Conservation (phyloP, 2,329 filamentous ascomycete species). For the Akanthomyces uredinophilus region DNA sequence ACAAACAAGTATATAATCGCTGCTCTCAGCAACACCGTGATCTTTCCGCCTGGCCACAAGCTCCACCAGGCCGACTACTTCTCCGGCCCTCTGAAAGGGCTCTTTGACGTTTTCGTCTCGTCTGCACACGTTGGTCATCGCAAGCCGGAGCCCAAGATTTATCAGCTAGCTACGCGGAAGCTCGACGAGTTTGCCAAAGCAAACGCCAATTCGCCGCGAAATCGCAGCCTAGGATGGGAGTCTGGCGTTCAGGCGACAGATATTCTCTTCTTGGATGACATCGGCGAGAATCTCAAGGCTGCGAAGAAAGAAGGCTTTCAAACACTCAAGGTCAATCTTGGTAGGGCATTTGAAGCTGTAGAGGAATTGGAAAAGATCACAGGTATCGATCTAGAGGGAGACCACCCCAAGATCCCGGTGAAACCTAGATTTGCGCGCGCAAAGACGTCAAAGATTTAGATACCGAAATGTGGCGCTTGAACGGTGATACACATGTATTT, state of each 20-base stretch:
- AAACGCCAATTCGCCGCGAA: slow-evolving; percentile 38
- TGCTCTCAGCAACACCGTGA: slow-evolving; percentile 84
- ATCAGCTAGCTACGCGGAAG: slow-evolving; percentile 63
- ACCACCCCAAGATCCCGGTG: slow-evolving; percentile 46
- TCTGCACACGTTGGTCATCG: slow-evolving; percentile 81
- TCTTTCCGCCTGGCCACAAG: slow-evolving; percentile 71
- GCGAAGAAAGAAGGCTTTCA: slow-evolving; percentile 68
- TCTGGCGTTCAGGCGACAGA: slow-evolving; percentile 56
- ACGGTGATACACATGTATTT: not conserved
- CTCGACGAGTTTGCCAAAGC: slow-evolving; percentile 58
- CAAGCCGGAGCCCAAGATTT: slow-evolving; percentile 82
- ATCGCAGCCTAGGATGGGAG: slow-evolving; percentile 38
- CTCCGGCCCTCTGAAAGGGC: slow-evolving; percentile 52
- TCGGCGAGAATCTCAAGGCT: slow-evolving; percentile 85
- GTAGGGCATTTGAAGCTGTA: slow-evolving; percentile 74
- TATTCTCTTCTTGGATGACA: slow-evolving; percentile 86
- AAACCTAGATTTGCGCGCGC: slow-evolving; percentile 29
- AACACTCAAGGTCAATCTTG: slow-evolving; percentile 81
- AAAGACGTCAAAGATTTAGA: slow-evolving; percentile 41
- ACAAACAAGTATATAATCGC: slow-evolving; percentile 66
- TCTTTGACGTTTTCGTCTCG: slow-evolving; percentile 85
- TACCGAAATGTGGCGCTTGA: not conserved
- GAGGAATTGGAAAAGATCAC: slow-evolving; percentile 71
- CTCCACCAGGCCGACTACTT: slow-evolving; percentile 51
- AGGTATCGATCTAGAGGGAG: slow-evolving; percentile 57